Evolutionary conservation across 2,329 filamentous ascomycete genomes (phyloP).

Genomic region (Shiraia bambusicola): DNA sequence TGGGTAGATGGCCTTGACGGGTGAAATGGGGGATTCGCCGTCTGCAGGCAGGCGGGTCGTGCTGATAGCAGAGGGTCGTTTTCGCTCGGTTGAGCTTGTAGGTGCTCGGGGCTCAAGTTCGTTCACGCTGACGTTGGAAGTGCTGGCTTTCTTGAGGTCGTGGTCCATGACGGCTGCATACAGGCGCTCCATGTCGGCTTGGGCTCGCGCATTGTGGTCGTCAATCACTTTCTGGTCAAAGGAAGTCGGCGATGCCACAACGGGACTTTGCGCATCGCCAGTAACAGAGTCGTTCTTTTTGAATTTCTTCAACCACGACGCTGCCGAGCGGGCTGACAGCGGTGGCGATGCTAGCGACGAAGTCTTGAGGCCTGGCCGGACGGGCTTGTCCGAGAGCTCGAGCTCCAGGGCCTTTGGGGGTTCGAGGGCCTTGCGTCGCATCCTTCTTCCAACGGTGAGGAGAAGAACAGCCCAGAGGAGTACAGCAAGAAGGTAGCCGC

Average conservation of each 20-base stretch:
- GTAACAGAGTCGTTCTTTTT: slow-evolving; percentile 36
- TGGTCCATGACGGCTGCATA: slow-evolving; percentile 93
- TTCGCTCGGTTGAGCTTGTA: slow-evolving; percentile 11
- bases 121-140: slow-evolving; percentile 31
- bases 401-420: slow-evolving; percentile 56
- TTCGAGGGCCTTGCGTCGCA: slow-evolving; percentile 51
- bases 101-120: slow-evolving; percentile 14
- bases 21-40: slow-evolving; percentile 42
- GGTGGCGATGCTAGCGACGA: slow-evolving; percentile 22
- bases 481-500: slow-evolving; percentile 77
- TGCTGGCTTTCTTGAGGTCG: slow-evolving; percentile 57
- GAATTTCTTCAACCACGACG: slow-evolving; percentile 37
- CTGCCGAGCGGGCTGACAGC: slow-evolving; percentile 32
- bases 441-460: slow-evolving; percentile 49
- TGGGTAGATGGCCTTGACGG: slow-evolving; percentile 52
- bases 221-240: slow-evolving; percentile 78
- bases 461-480: slow-evolving; percentile 67
- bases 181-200: slow-evolving; percentile 83
- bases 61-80: slow-evolving; percentile 34
- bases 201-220: slow-evolving; percentile 71
- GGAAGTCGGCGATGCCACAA: slow-evolving; percentile 61
- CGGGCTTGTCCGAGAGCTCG: slow-evolving; percentile 56
- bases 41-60: slow-evolving; percentile 23
- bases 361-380: slow-evolving; percentile 26
- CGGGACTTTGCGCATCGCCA: slow-evolving; percentile 40